phyloP scores from a whole-genome alignment of 1,284 basidiomycete species.

The Mycena sp. region DNA sequence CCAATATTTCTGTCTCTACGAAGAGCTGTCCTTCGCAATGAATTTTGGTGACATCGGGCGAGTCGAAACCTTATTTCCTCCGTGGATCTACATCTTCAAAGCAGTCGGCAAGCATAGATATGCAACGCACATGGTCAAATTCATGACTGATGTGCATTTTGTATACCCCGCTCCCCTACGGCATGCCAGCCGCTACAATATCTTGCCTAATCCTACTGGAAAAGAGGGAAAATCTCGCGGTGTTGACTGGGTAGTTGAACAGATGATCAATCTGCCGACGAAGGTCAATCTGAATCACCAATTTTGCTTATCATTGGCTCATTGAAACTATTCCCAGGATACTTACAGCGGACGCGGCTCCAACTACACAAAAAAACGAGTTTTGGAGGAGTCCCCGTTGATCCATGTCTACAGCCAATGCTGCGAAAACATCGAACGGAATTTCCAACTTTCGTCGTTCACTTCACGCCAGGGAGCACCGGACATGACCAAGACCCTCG shows the following conservation, averaged over 20 bases:
- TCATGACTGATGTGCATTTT: slow-evolving; percentile 39
- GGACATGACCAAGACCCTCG: slow-evolving; percentile 4
- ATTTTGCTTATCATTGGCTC: not conserved
- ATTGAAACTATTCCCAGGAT: not conserved
- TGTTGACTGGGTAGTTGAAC: slow-evolving; percentile 38
- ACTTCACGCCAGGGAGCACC: slow-evolving; percentile 8
- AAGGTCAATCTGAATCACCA: not conserved
- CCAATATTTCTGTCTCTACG: slow-evolving; percentile 37
- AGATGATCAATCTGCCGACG: slow-evolving; percentile 24
- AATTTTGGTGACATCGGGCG: slow-evolving; percentile 45
- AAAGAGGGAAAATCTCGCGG: slow-evolving; percentile 31
- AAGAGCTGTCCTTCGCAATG: not conserved
- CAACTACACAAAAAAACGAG: slow-evolving; percentile 19
- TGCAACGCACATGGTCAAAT: slow-evolving; percentile 35
- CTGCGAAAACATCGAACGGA: slow-evolving; percentile 4
- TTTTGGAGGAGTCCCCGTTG: slow-evolving; percentile 15
- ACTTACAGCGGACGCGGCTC: slow-evolving; percentile 13
- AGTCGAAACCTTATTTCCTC: slow-evolving; percentile 38
- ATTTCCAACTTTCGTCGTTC: not conserved
- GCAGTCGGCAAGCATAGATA: slow-evolving; percentile 49
- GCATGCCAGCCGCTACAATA: slow-evolving; percentile 40
- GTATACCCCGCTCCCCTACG: slow-evolving; percentile 40
- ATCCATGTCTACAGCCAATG: slow-evolving; percentile 16
- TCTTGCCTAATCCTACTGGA: slow-evolving; percentile 40
- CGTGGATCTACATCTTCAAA: slow-evolving; percentile 44